Conservation (phyloP, 192 early-diverging fungal genomes). For the Podila minutissima region DNA sequence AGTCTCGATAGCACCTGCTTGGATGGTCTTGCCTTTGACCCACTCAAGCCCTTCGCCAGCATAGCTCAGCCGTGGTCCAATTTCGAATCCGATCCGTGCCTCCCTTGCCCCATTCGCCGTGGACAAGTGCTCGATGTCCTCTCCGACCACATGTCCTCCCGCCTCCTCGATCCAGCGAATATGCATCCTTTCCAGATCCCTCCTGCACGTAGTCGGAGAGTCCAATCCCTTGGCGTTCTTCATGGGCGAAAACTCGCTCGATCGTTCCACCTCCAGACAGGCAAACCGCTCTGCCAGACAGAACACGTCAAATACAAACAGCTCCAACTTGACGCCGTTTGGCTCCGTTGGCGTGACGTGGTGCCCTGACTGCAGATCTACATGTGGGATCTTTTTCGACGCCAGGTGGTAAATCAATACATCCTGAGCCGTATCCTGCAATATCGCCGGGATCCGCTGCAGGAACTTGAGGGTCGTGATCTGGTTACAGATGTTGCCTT, state of each 20-base stretch:
- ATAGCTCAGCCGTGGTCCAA: slow-evolving; percentile 85
- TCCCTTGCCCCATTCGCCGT: slow-evolving; percentile 6
- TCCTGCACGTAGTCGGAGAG: slow-evolving; percentile 85
- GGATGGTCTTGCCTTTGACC: slow-evolving; percentile 66
- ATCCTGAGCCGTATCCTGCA: slow-evolving; percentile 53
- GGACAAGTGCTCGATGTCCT: slow-evolving; percentile 42
- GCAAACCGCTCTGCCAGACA: slow-evolving; percentile 80
- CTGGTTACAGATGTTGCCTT: slow-evolving; percentile 96
- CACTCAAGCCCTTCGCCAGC: slow-evolving; percentile 86
- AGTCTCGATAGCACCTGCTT: slow-evolving; percentile 6
- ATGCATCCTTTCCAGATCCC: slow-evolving; percentile 80
- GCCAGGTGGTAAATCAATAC: slow-evolving; percentile 90
- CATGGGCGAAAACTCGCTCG: slow-evolving; percentile 92
- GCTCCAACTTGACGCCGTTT: slow-evolving; percentile 94
- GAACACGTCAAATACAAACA: slow-evolving; percentile 97
- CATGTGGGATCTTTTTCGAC: slow-evolving; percentile 89
- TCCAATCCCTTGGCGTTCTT: slow-evolving; percentile 91
- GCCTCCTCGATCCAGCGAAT: slow-evolving; percentile 78
- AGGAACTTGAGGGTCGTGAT: slow-evolving; percentile 90
- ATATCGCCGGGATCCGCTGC: slow-evolving; percentile 70
- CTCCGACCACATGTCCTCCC: slow-evolving; percentile 71
- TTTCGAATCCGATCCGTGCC: slow-evolving; percentile 69
- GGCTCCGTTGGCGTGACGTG: slow-evolving; percentile 67
- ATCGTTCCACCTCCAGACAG: slow-evolving; percentile 84
- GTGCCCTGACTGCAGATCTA: slow-evolving; percentile 76